phyloP scores from a whole-genome alignment of 2,329 filamentous ascomycete species.

The Lecanicillium sp. region DNA sequence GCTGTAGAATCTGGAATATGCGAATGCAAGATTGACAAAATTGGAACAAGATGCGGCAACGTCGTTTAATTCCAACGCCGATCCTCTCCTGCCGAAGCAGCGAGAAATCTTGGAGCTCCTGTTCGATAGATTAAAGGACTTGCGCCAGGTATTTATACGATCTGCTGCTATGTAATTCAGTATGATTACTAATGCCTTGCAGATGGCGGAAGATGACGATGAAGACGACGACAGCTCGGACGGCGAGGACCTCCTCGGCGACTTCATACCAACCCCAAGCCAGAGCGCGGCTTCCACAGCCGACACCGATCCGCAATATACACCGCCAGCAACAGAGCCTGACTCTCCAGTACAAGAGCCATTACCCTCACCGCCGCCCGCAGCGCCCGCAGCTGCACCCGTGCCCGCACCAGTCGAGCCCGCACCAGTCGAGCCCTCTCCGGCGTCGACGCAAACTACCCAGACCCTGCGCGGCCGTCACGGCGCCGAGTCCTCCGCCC shows the following conservation, averaged over 20 bases:
- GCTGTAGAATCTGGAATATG: constrained; percentile 61
- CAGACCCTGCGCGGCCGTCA: constrained; percentile 31
- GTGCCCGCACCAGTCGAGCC: constrained; percentile 9
- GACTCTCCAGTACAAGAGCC: constrained; percentile 5
- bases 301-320: constrained; percentile 44
- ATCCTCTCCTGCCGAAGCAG: constrained; percentile 47
- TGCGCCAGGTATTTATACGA: constrained; percentile 53
- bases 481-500: constrained; percentile 13
- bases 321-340: constrained; percentile 41
- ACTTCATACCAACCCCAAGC: constrained; percentile 49
- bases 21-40: constrained; percentile 60
- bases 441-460: constrained; percentile 26
- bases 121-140: constrained; percentile 59
- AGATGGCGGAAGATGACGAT: constrained; percentile 30
- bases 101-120: constrained; percentile 61
- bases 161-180: neutral
- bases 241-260: constrained; percentile 51
- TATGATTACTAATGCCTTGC: constrained; percentile 14
- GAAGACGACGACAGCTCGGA: constrained; percentile 41
- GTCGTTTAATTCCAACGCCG: neutral
- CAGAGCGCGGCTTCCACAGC: constrained; percentile 42
- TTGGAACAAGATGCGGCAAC: constrained; percentile 59
- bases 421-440: constrained; percentile 13
- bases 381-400: constrained; percentile 16
- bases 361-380: constrained; percentile 32